A percentile compares a stretch with the other conserved stretches of the same genome.
Conservation (phyloP, 2,329 filamentous ascomycete species). For the Fusarium agapanthi region DNA sequence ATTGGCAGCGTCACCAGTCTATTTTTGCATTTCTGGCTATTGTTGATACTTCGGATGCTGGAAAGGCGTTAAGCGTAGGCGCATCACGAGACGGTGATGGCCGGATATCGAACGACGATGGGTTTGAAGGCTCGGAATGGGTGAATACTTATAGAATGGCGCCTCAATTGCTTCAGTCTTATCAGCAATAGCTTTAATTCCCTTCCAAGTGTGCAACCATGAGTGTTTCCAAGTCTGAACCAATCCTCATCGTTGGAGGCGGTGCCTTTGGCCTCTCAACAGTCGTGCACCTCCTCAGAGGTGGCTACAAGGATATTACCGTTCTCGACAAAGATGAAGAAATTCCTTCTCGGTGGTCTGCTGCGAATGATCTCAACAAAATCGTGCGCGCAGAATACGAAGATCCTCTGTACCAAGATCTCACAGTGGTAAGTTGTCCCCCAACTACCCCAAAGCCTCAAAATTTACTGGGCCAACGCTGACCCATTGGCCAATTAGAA, state of each 20-base stretch:
- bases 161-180: background rate
- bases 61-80: background rate
- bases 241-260: conserved; percentile 53
- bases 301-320: conserved; percentile 57
- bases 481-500: conserved; percentile 34
- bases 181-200: background rate
- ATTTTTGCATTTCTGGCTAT: background rate
- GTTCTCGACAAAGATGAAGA: conserved; percentile 54
- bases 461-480: background rate
- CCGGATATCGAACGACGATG: background rate
- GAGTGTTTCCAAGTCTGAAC: conserved; percentile 34
- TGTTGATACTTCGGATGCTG: background rate
- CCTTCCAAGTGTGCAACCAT: background rate
- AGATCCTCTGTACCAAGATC: conserved; percentile 63
- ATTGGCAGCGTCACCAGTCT: background rate
- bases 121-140: no score
- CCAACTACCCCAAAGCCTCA: background rate
- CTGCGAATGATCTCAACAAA: conserved; percentile 69
- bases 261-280: conserved; percentile 62
- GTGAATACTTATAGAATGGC: background rate
- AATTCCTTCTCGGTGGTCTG: conserved; percentile 58
- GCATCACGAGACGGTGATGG: background rate
- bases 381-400: conserved; percentile 68
- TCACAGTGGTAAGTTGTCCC: conserved; percentile 57
- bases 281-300: conserved; percentile 54